Percentiles rank a stretch among this genome's conserved stretches.
Conservation (phyloP, 352 stramenopile species). For the Pilasporangium apinafurcum region DNA sequence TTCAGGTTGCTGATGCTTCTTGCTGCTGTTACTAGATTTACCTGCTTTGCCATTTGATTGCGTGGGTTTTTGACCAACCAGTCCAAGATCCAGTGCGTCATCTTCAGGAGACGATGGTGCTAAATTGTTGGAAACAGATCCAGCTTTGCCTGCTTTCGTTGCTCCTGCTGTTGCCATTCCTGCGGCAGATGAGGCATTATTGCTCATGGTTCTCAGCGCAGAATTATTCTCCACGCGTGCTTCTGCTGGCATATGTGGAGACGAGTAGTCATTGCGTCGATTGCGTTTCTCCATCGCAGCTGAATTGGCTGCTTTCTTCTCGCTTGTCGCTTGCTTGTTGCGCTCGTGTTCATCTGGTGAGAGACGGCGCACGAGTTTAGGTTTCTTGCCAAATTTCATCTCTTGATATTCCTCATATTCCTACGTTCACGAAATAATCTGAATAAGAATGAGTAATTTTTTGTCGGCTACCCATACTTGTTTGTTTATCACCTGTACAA, state of each 20-base stretch:
- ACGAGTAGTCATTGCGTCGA: constrained; percentile 72
- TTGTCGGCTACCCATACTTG: neutral
- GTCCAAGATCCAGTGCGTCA: constrained; percentile 41
- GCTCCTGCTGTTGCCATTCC: constrained; percentile 1
- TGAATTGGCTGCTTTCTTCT: constrained; percentile 25
- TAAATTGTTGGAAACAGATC: constrained; percentile 4
- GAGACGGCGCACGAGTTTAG: constrained; percentile 74
- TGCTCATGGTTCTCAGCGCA: constrained; percentile 51
- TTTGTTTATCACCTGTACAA: constrained; percentile 51
- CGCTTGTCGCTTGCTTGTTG: constrained; percentile 6
- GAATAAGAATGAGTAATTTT: neutral
- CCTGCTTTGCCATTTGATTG: constrained; percentile 15
- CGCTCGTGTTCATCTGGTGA: constrained; percentile 43
- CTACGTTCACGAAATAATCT: constrained; percentile 14
- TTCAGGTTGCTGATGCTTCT: constrained; percentile 20
- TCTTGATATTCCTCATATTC: constrained; percentile 91
- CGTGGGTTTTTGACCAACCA: constrained; percentile 60
- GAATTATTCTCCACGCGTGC: constrained; percentile 78
- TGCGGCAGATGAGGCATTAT: constrained; percentile 2
- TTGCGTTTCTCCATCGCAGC: constrained; percentile 47
- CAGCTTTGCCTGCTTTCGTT: neutral
- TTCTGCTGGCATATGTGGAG: constrained; percentile 65
- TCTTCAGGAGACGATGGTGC: constrained; percentile 19
- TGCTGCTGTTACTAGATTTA: constrained; percentile 12
- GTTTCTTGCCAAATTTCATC: constrained; percentile 88